These are phyloP conservation scores for Pleurozium schreberi DNA, from an alignment of 225 moss, liverwort and hornwort species.

Conservation along the genomic window DNA sequence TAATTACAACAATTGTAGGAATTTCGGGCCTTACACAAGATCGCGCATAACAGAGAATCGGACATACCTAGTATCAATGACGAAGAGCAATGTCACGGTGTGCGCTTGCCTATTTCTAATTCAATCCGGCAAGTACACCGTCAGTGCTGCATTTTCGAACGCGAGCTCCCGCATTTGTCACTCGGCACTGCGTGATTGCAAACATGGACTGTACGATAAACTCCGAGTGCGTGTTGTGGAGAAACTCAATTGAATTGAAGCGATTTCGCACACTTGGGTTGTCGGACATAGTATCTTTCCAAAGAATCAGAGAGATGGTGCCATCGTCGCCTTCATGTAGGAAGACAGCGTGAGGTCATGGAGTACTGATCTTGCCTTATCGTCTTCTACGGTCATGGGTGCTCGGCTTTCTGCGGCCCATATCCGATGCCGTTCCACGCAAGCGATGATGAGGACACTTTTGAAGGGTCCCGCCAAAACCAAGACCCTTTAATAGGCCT, in stretches of 20 bases:
- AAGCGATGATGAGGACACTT: background rate
- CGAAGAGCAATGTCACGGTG: background rate
- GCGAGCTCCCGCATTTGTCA: background rate
- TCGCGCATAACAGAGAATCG: background rate
- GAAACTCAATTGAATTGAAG: background rate
- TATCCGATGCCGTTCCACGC: background rate
- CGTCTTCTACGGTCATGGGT: background rate
- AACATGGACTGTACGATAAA: background rate
- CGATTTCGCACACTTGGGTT: too few relatives aligned
- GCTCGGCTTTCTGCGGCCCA: background rate
- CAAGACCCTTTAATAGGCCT: background rate
- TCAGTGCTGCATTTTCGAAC: background rate
- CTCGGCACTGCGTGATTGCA: background rate
- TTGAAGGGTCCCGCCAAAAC: background rate
- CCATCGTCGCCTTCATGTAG: background rate
- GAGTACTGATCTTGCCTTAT: background rate
- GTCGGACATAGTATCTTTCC: background rate
- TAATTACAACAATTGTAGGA: background rate
- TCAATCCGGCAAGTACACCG: background rate
- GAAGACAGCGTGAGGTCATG: background rate
- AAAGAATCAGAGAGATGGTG: background rate
- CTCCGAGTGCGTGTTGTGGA: background rate
- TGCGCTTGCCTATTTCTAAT: background rate
- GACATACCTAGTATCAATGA: background rate
- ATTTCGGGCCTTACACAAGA: background rate